These are phyloP conservation scores for Rosellinia necatrix DNA, from an alignment of 2,329 filamentous ascomycete genomes.

Conservation along the genomic window DNA sequence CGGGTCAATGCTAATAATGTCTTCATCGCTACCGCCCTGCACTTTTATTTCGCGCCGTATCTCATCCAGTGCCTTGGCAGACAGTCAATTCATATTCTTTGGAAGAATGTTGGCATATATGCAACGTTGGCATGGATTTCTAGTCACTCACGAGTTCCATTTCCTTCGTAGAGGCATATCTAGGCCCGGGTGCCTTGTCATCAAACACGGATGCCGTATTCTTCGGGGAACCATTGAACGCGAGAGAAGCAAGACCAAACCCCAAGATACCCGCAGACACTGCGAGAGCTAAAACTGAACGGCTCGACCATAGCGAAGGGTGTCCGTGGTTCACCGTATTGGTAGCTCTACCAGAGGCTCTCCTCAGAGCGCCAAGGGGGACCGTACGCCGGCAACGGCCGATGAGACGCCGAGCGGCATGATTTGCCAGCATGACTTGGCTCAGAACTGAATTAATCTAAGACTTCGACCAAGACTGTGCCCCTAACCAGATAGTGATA, in stretches of 20 bases:
- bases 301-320: conserved; percentile 37
- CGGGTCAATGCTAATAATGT: conserved; percentile 65
- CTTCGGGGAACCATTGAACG: conserved; percentile 32
- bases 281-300: conserved; percentile 38
- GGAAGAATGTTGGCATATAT: background rate
- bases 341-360: conserved; percentile 12
- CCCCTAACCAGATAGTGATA: no score
- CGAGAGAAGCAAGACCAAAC: conserved; percentile 37
- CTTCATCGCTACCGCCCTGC: conserved; percentile 47
- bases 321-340: conserved; percentile 3
- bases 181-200: conserved; percentile 35
- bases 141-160: conserved; percentile 53
- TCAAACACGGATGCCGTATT: conserved; percentile 37
- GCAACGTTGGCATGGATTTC: background rate
- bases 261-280: conserved; percentile 39
- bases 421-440: conserved; percentile 19
- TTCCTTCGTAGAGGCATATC: conserved; percentile 54
- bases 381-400: conserved; percentile 18
- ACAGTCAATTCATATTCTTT: conserved; percentile 4
- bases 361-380: conserved; percentile 15
- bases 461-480: no score
- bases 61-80: conserved; percentile 56
- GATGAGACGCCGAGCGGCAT: conserved; percentile 22
- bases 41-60: conserved; percentile 53
- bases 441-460: no score